Base-by-base conservation (phyloP, 2,329 filamentous ascomycete species). In the Neofusicoccum cordaticola region DNA sequence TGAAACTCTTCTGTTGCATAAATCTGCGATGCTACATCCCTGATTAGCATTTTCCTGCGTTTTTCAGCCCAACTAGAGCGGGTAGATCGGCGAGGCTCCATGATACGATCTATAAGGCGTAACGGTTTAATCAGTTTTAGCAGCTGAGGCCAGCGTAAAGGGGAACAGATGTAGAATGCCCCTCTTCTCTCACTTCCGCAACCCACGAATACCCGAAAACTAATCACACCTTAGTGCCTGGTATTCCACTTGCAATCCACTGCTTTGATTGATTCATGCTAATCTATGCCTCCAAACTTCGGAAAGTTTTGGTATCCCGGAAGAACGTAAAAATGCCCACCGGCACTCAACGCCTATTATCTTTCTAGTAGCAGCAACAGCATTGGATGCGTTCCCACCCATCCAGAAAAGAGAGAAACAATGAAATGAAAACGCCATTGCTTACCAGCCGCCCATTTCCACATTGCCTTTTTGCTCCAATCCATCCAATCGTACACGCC, bases 271-370 rank as follows among this genome's bases (percentile, higher is more conserved):
- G 37, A n/a, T 31, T 41, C 35, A 19, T 42, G 52, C 52, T 56
- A 31, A 56, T 42, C 37, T 27, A 56, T 41, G 19, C 34, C 52
- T 31, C 37, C 37, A 56, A 35, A 17, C 5, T 8, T 31, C 27
- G 52, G 15, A 58, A 45, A 22, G 31, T 35, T 47, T 35, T 60
- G 56, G 42, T 60, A 60, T 60, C 56, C 42, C 15, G 42, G 27
- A 22, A 35, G 42, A 60, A 47, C 56, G 56, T 37, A 17, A 31
- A 19, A 60, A 60, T 47, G 56, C 42, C 41, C 41, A 22, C 27
- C 56, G 56, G 56, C 56, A 60, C 27, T 47, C 56, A 47, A 60
- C 56, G 56, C 56, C 56, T 47, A 60, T 60, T 47, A 47, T 37
- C 27, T 37, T 9, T 60, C 56, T 60, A 47, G 31, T n/a, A 60